phyloP scores from a whole-genome alignment of 2,329 filamentous ascomycete genomes.

The Mariannaea elegans region DNA sequence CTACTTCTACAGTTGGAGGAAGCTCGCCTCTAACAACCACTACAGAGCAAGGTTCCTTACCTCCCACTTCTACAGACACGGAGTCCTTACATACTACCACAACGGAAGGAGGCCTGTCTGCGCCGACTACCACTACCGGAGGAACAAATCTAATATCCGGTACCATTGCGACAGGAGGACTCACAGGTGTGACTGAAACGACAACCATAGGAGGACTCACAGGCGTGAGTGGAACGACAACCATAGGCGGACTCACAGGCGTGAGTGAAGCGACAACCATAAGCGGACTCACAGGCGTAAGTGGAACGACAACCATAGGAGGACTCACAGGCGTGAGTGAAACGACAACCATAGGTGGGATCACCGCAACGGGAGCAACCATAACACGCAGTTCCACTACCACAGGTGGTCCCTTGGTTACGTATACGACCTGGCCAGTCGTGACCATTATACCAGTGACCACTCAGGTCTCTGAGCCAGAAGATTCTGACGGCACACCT shows the following conservation, averaged over 20 bases:
- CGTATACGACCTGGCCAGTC: conserved; percentile 17
- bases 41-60: no score
- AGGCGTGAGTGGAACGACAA: neutral
- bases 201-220: no score
- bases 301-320: neutral
- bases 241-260: no score
- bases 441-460: conserved; percentile 13
- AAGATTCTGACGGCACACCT: conserved; percentile 2
- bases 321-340: no score
- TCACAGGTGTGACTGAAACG: neutral
- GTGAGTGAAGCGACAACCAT: no score
- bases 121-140: neutral
- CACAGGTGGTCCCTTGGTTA: conserved; percentile 11
- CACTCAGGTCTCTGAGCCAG: conserved; percentile 3
- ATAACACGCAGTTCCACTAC: neutral
- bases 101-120: neutral
- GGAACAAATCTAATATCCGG: neutral
- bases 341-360: neutral
- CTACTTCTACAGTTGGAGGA: neutral
- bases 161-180: neutral
- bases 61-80: neutral
- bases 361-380: neutral
- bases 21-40: no score
- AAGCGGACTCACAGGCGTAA: no score
- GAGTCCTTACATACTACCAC: neutral